These are phyloP conservation scores for Penicillium oxalicum DNA, from an alignment of 2,329 filamentous ascomycete species.

Conservation along the genomic window DNA sequence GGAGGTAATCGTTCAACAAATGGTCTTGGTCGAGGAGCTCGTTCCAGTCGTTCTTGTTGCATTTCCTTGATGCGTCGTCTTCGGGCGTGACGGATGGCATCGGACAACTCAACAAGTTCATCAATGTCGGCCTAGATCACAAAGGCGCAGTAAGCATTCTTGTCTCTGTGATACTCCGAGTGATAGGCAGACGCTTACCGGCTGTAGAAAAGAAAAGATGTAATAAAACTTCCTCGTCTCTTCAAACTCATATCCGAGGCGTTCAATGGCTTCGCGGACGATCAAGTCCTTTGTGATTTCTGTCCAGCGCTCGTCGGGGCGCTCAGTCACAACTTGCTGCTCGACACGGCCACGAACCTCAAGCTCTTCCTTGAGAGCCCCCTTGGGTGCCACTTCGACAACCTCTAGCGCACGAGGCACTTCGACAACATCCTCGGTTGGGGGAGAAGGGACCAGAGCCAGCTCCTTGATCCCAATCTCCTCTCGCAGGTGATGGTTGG, in stretches of 20 bases:
- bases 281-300: constrained; percentile 95
- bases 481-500: constrained; percentile 26
- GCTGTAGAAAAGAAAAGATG: constrained; percentile 81
- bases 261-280: constrained; percentile 76
- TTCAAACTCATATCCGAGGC: constrained; percentile 79
- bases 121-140: constrained; percentile 71
- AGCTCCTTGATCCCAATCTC: constrained; percentile 63
- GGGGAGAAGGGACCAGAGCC: constrained; percentile 74
- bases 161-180: too few species aligned
- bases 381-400: constrained; percentile 18
- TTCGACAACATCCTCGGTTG: constrained; percentile 11
- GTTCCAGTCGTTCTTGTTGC: constrained; percentile 40
- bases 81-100: constrained; percentile 67
- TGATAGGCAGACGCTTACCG: constrained; percentile 57
- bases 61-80: constrained; percentile 56
- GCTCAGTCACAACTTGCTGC: constrained; percentile 41
- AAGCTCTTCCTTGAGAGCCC: constrained; percentile 51
- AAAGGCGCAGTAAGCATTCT: constrained; percentile 1
- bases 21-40: constrained; percentile 14
- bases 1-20: constrained; percentile 15
- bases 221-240: constrained; percentile 89
- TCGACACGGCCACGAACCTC: constrained; percentile 45
- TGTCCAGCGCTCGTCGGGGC: constrained; percentile 72
- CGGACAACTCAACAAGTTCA: constrained; percentile 73
- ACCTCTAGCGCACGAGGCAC: constrained; percentile 17